Evolutionary conservation across 2,329 filamentous ascomycete species (phyloP), one percentile per base, ranked within the genome.

Genomic region (Chalaropsis thielavioides): DNA sequence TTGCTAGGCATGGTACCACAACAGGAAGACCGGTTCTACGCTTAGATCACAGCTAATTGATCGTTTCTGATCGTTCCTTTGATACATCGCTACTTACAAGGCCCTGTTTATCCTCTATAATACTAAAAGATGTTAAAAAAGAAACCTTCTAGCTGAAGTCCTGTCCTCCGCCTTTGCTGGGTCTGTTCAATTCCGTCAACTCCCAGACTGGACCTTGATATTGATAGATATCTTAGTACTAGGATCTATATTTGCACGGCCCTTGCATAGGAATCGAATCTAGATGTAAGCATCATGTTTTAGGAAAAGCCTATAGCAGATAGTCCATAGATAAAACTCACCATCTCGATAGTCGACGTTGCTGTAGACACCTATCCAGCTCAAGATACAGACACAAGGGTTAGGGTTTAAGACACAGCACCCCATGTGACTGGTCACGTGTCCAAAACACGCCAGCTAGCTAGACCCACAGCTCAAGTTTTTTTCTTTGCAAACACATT

Each of bases 401-500:
- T 58, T 58, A 58, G 54, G 54, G 54, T 58, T 3, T 13, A n/a
- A 31, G 31, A 31, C 8, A n/a, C 24, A 15, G 2, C 22, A 5
- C 0, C 7, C 0, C 54, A 31, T 19, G 60, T 62, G 51, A 56
- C 22, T 8, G 0, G 5, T 24, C 62, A 64, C 62, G 62, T 64
- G 62, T 6, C 11, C 3, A 1, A 2, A 22, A 62, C 24, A 49
- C 60, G 60, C 60, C 40, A 62, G 41, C 60, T 62, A 49, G 49
- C 19, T 11, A 54, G 64, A 66, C 64, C 64, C 61, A 66, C 61
- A 10, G 51, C 19, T 41, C 17, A 40, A 46, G 35, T 65, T 65
- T 65, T 65, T 65, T 66, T 60, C 60, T 60, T 54, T 40, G 38
- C 19, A 63, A 65, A 27, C 31, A 46, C 40, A 63, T n/a, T 31